Evolutionary conservation across 495 filamentous ascomycete genomes (phyloP), one percentile per base, ranked within the genome.

Genomic region (Penicillium dipodomyicola): DNA sequence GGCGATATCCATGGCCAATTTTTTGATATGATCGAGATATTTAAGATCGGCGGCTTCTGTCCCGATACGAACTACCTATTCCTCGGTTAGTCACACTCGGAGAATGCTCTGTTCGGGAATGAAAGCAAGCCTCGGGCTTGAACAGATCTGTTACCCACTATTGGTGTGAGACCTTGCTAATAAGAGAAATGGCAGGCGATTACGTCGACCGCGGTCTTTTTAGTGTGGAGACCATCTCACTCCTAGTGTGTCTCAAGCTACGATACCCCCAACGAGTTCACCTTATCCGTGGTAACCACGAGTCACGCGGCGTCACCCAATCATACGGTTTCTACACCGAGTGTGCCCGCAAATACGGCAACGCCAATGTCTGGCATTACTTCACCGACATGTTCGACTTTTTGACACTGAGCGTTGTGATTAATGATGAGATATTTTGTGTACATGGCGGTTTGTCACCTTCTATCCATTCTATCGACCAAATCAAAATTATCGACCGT

Each of bases 371-470:
- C 10, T 98, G 94, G 94, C 95, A 97, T 69, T 93, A 97, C 72
- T 98, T 98, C 65, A 98, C 94, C 50, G 94, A 98, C 74, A 97
- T 98, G 93, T 98, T 98, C 73, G 94, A 98, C 75, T 98, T 93
- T 68, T 82, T 98, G 51, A 96, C 93, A 3, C 76, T 98, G 44
- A 94, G 89, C 60, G 95, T 97, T 37, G 94, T 98, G 57, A 97
- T 98, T 67, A 94, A 97, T 73, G 87, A 98, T 71, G 89, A 97
- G 70, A 97, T 98, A 61, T 97, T 98, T 72, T 98, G 94, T 70
- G 94, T 98, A 6, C 94, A 98, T 71, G 94, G 94, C 61, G 92
- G 94, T 10, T 84, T 97, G 29, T 96, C 90, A 6, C 94, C 94
- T 0, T 95, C 90, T 5, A 97, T 98, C 61, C 94, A 98, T 71